Evolutionary conservation across 2,329 filamentous ascomycete species (phyloP).

Genomic region (Paraphoma chrysanthemicola): DNA sequence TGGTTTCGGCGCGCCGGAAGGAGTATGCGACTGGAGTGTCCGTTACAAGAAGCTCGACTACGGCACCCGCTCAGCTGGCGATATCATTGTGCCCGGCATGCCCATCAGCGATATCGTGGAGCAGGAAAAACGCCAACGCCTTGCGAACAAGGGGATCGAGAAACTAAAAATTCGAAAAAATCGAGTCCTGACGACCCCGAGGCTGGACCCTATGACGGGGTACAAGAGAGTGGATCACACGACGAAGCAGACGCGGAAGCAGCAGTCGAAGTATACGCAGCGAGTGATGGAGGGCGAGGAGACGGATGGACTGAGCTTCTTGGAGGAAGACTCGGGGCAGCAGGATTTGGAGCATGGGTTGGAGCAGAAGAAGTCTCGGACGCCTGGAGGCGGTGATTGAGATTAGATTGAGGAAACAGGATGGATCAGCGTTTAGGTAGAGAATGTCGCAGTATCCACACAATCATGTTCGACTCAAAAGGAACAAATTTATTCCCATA

Average conservation of each 20-base stretch:
- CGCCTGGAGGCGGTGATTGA: not conserved
- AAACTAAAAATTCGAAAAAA: not conserved
- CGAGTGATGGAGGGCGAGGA: constrained; percentile 4
- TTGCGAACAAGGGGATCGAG: not conserved
- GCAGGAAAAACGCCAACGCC: constrained; percentile 3
- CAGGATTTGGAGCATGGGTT: not conserved
- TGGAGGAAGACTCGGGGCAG: not conserved
- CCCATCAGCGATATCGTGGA: constrained; percentile 9
- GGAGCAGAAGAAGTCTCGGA: not conserved
- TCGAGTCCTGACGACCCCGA: not conserved
- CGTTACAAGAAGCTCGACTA: constrained; percentile 35
- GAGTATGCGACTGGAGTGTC: constrained; percentile 25
- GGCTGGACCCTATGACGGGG: not conserved
- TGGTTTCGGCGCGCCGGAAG: constrained; percentile 11
- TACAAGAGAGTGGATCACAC: not conserved
- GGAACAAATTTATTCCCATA: too few relatives aligned
- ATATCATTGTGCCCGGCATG: constrained; percentile 16
- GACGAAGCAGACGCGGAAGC: not conserved
- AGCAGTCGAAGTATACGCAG: not conserved
- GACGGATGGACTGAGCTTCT: not conserved
- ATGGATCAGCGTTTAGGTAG: too few relatives aligned
- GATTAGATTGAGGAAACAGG: not conserved
- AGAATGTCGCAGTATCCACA: too few relatives aligned
- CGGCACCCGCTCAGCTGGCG: constrained; percentile 1
- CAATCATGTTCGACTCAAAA: too few relatives aligned